Conservation (phyloP, 1,139 yeast species). For the Scheffersomyces lignicola region DNA sequence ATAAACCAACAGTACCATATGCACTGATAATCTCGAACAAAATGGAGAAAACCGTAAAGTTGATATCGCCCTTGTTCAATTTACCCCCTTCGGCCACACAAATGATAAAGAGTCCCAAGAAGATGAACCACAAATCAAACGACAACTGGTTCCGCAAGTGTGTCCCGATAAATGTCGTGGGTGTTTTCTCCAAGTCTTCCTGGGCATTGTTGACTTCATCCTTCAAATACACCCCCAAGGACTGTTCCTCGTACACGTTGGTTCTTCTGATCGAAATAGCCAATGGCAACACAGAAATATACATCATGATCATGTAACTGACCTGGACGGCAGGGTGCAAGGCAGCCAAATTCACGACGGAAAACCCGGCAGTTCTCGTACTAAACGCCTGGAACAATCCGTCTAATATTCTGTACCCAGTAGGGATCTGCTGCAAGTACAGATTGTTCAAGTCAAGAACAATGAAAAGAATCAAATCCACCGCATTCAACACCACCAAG, state of each 20-base stretch:
- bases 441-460: conserved; percentile 66
- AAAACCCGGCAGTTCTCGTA: conserved; percentile 92
- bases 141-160: conserved; percentile 91
- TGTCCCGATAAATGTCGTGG: conserved; percentile 71
- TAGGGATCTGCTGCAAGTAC: conserved; percentile 50
- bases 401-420: conserved; percentile 69
- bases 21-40: conserved; percentile 92
- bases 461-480: conserved; percentile 78
- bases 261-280: conserved; percentile 96
- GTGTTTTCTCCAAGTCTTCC: conserved; percentile 34
- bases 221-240: conserved; percentile 76
- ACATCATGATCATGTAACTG: conserved; percentile 95
- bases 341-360: conserved; percentile 64
- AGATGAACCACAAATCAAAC: conserved; percentile 92
- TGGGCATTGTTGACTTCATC: conserved; percentile 32
- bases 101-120: conserved; percentile 79
- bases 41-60: conserved; percentile 68
- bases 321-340: conserved; percentile 93
- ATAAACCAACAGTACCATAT: conserved; percentile 92
- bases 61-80: conserved; percentile 44
- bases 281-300: conserved; percentile 90
- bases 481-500: conserved; percentile 65
- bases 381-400: conserved; percentile 91
- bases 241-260: conserved; percentile 95
- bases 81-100: conserved; percentile 81